Evolutionary conservation across 345 rosid species (phyloP), one percentile per base, ranked within the genome.

Genomic region (Ailanthus altissimus): DNA sequence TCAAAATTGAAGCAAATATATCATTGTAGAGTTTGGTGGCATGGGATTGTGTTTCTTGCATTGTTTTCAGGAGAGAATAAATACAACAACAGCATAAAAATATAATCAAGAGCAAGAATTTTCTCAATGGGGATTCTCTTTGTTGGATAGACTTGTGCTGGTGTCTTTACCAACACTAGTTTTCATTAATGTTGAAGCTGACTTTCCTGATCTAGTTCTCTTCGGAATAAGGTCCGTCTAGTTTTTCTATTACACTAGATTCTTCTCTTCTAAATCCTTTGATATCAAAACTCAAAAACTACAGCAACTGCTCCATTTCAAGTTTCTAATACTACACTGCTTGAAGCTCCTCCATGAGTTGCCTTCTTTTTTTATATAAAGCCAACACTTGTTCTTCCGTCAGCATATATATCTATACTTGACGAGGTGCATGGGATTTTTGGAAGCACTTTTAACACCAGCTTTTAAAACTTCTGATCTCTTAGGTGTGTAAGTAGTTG

Each of bases 21-120:
- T 75, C 70, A 69, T 63, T 61, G 75, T 45, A 49, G 58, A 64
- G 72, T 72, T 75, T 78, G 66, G 60, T 70, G 66, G 75, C 70
- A 51, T 72, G 32, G 69, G 70, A 28, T 56, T 70, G 57, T 67
- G 38, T 76, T 64, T 77, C 46, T 46, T 74, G 78, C 85, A 73
- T 84, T 66, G 81, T 75, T 84, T 81, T 84, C 80, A 61, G 79
- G 70, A 79, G 50, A 57, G 51, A 81, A 77, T 70, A 78, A 75
- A 75, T 75, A 70, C 74, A 78, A 73, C 70, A 77, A 38, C 43
- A 53, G 20, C 13, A 40, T 10, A 56, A 56, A 46, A 45, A 36
- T 50, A 62, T 18, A 57, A 57, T 56, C 3, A 59, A 53, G 69
- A 46, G 70, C 42, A 64, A 74, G 67, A 75, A 50, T 82, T 80